These are phyloP conservation scores for Sutorius australiensis DNA, from an alignment of 768 basidiomycete species.

Conservation along the genomic window DNA sequence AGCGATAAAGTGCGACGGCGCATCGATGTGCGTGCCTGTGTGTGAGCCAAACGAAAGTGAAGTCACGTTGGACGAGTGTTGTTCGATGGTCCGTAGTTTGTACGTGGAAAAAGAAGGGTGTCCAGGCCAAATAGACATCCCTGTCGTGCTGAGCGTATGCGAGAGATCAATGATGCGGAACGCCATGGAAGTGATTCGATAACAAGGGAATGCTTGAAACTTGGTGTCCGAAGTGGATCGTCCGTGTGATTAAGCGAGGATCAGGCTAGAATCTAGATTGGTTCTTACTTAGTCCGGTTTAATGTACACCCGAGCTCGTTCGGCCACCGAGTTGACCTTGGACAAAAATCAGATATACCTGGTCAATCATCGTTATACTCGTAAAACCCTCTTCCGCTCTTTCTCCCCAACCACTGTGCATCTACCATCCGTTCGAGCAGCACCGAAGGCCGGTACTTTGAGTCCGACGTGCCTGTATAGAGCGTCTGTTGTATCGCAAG, in stretches of 20 bases:
- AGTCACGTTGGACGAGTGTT: conserved; percentile 12
- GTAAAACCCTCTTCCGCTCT: conserved; percentile 93
- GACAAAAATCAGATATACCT: background rate
- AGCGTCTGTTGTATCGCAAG: conserved; percentile 89
- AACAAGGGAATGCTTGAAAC: background rate
- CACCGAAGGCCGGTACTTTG: conserved; percentile 90
- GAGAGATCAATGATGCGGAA: conserved; percentile 22
- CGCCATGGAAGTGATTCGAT: conserved; percentile 4
- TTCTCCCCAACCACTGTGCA: conserved; percentile 89
- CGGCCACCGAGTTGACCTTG: background rate
- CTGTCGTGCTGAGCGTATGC: conserved; percentile 16
- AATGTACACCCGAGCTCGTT: too few species aligned
- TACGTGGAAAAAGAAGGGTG: conserved; percentile 18
- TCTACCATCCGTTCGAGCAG: conserved; percentile 95
- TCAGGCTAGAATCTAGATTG: background rate
- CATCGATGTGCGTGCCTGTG: conserved; percentile 76
- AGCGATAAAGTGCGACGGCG: conserved; percentile 64
- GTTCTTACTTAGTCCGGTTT: background rate
- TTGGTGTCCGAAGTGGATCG: background rate
- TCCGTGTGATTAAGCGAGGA: background rate
- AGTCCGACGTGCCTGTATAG: conserved; percentile 85
- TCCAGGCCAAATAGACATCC: conserved; percentile 25
- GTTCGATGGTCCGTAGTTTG: conserved; percentile 3
- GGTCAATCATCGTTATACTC: conserved; percentile 52
- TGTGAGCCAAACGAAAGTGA: conserved; percentile 58